Evolutionary conservation across 2,329 filamentous ascomycete species (phyloP), one percentile per base, ranked within the genome.

Genomic region (Ustilaginoidea virens): DNA sequence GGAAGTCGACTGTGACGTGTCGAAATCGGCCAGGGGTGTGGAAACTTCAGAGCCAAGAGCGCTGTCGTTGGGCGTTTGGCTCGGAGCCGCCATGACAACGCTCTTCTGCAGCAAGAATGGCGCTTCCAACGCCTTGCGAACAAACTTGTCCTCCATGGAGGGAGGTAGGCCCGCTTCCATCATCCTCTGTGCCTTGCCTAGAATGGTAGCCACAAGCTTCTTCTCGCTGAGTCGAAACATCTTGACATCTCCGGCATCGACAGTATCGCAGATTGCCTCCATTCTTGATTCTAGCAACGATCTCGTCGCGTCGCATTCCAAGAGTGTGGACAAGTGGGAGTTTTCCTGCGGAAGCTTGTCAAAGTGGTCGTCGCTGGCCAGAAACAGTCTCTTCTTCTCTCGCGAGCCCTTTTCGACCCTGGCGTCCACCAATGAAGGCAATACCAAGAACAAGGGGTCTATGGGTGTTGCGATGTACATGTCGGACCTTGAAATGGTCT

Each of bases 121-220:
- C 4, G 74, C 68, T 40, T 90, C 80, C 5, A 98, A 60, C 2
- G 69, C 68, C 43, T 77, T 77, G 29, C 64, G 69, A 7, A 98
- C 72, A 41, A 93, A 92, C 23, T 71, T 76, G 26, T 90, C 80
- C 47, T 94, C 87, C 63, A 98, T 68, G 41, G 78, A 92, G 5
- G 60, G 55, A 2, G 90, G 85, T 7, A 96, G 55, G 0, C 74
- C 71, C 1, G 55, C 58, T 4, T 57, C 52, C n/a, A 64, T 61
- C 63, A 92, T 78, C 5, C 61, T 62, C 35, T 64, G 62, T 5
- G 85, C 83, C 51, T 94, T 96, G 12, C 52, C 45, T 5, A 86
- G 37, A 1, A 96, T 45, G 31, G 76, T 63, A 2, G 52, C 45
- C 5, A 78, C 44, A 1, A 94, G 64, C 46, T 85, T 92, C 9